Evolutionary conservation across 371 early-diverging fungal species (phyloP).

Genomic region (Mucor sp.): DNA sequence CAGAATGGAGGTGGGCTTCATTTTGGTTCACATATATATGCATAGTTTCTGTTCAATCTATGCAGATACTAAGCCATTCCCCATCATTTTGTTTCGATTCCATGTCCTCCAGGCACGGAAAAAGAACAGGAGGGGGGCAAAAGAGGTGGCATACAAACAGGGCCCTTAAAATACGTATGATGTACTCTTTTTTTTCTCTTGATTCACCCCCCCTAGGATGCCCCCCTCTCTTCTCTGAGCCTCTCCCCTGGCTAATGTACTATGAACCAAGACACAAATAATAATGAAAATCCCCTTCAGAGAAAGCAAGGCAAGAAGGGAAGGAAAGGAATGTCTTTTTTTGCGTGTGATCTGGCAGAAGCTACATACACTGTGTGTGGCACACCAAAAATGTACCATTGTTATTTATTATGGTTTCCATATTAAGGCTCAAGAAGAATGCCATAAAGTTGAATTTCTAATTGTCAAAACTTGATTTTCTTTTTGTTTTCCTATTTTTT

Average conservation of each 20-base stretch:
- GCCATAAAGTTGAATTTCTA: slow-evolving; percentile 1
- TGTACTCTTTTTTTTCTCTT: not conserved
- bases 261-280: not conserved
- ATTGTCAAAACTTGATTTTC: not conserved
- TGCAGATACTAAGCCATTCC: slow-evolving; percentile 18
- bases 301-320: not conserved
- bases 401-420: slow-evolving; percentile 3
- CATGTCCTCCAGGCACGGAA: slow-evolving; percentile 12
- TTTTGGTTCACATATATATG: not conserved
- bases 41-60: slow-evolving; percentile 24
- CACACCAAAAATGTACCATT: not conserved
- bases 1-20: no score
- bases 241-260: not conserved
- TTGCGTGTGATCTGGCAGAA: not conserved
- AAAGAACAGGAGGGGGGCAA: not conserved
- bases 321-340: not conserved
- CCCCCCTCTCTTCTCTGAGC: not conserved
- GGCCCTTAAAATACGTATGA: slow-evolving; percentile 14
- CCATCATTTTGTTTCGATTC: not conserved
- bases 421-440: not conserved
- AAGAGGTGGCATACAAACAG: slow-evolving; percentile 20
- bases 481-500: slow-evolving; percentile 1
- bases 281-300: slow-evolving; percentile 1
- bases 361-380: no score
- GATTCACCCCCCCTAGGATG: not conserved